A percentile compares a stretch with the other conserved stretches of the same genome.
Conservation (phyloP, 1,139 yeast genomes). For the Geotrichum fermentans region DNA sequence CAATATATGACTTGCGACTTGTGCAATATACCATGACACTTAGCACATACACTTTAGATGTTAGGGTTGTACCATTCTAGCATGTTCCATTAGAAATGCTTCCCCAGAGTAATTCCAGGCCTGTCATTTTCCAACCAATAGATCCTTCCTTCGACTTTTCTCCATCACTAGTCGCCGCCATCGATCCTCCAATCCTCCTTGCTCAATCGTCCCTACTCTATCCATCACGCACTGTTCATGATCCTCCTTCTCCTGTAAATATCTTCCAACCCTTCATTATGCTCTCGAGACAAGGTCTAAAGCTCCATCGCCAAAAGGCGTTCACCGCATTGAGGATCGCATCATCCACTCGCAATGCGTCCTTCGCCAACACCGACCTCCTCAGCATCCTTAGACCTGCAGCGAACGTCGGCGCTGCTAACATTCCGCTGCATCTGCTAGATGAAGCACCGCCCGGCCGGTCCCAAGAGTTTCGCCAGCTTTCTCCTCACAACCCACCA, state of each 20-base stretch:
- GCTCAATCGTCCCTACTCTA: not conserved
- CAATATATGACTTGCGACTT: not conserved
- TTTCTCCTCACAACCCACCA: not conserved
- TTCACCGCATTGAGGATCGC: slow-evolving; percentile 3
- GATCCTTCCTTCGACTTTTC: not conserved
- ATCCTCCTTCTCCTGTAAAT: not conserved
- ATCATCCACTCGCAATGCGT: slow-evolving; percentile 5
- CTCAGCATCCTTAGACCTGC: not conserved
- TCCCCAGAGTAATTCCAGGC: not conserved
- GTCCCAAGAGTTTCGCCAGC: not conserved
- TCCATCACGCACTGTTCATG: not conserved
- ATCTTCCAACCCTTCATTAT: not conserved
- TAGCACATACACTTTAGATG: not conserved
- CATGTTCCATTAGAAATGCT: not conserved
- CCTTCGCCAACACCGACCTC: slow-evolving; percentile 5
- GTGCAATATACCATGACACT: no score
- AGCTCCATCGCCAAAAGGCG: slow-evolving; percentile 7
- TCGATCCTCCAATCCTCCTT: no score
- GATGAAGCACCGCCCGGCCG: not conserved
- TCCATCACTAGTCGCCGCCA: no score
- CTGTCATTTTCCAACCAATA: slow-evolving; percentile 6
- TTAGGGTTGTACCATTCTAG: not conserved
- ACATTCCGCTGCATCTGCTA: slow-evolving; percentile 7
- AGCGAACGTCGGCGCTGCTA: not conserved
- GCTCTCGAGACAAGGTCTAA: slow-evolving; percentile 14